Evolutionary conservation across 2,329 filamentous ascomycete species (phyloP).

Genomic region (Zymoseptoria tritici): DNA sequence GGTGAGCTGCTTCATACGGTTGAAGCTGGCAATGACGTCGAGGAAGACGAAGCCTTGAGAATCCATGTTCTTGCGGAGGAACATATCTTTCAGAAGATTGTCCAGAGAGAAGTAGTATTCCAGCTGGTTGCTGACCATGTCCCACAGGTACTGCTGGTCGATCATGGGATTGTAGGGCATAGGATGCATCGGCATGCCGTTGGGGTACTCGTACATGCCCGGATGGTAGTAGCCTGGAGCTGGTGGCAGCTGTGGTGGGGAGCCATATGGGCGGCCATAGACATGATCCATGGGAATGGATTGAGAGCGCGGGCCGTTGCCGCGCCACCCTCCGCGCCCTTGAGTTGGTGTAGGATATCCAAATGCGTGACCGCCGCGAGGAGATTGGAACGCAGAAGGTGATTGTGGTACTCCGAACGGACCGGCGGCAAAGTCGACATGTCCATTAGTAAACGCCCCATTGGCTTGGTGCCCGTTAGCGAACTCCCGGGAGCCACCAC

Average conservation of each 20-base stretch:
- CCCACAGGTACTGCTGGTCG: conserved; percentile 49
- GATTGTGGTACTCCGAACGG: conserved; percentile 22
- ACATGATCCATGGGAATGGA: conserved; percentile 51
- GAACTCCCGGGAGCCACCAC: conserved; percentile 27
- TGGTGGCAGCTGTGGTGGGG: conserved; percentile 30
- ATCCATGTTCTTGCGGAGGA: conserved; percentile 85
- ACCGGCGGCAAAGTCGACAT: conserved; percentile 19
- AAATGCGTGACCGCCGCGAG: conserved; percentile 22
- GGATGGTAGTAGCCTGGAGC: conserved; percentile 46
- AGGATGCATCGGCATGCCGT: conserved; percentile 33
- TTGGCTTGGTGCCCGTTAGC: conserved; percentile 23
- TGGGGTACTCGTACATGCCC: conserved; percentile 41
- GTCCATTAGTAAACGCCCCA: conserved; percentile 13
- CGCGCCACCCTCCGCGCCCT: conserved; percentile 40
- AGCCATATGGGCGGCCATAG: conserved; percentile 33
- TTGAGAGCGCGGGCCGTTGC: conserved; percentile 35
- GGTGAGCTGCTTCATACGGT: conserved; percentile 67
- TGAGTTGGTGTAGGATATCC: conserved; percentile 25
- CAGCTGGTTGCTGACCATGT: conserved; percentile 52
- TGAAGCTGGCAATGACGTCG: conserved; percentile 74
- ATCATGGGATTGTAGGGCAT: conserved; percentile 52
- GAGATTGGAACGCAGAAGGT: conserved; percentile 21
- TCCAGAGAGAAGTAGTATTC: conserved; percentile 98
- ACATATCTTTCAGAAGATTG: conserved; percentile 90
- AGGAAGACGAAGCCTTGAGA: conserved; percentile 85